Evolutionary conservation across 2,329 filamentous ascomycete genomes (phyloP), one percentile per base, ranked within the genome.

Genomic region (Pseudohalonectria lignicola): DNA sequence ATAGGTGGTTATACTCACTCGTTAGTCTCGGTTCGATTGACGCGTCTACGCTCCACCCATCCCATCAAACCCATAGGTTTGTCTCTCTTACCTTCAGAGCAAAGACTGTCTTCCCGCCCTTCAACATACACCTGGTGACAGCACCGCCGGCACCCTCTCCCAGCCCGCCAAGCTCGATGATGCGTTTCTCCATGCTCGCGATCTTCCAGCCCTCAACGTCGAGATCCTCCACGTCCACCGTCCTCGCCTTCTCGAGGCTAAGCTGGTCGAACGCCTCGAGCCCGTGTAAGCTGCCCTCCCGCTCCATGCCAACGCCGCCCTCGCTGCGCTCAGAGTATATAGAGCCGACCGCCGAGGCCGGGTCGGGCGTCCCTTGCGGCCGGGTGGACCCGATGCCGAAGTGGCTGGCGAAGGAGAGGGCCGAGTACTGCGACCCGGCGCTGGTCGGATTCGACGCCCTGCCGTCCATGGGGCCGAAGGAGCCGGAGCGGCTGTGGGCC

Each of bases 131-230:
- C 53, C 82, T 79, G 18, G 90, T 98, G 36, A 98, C 92, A 6
- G 92, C 92, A 54, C 92, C 92, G 46, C 92, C 92, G 34, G 92
- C 92, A 49, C 92, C 92, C 59, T 98, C 92, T 41, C 92, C 92
- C 31, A 98, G 64, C 52, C 83, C 87, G 20, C 90, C 92, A 20
- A 94, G 64, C 60, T 98, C 87, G 36, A 84, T 69, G 44, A 98
- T 93, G 50, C 87, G 76, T 47, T 85, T 83, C 55, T 94, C 86
- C 57, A 84, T 75, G 54, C 87, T 94, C 10, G 90, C 92, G 37
- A 93, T 88, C 54, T 84, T 79, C 92, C 92, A 98, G 16, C 86
- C 87, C 45, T 94, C 85, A 51, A 95, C 88, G 54, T 96, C 90
- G 35, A 98, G 64, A 48, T 96, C 90, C 51, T 95, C 90, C 4